Percentiles rank a stretch among this genome's conserved stretches.
These are phyloP conservation scores for Gloeophyllum trabeum DNA, from an alignment of 768 basidiomycete species.

Conservation along the genomic window DNA sequence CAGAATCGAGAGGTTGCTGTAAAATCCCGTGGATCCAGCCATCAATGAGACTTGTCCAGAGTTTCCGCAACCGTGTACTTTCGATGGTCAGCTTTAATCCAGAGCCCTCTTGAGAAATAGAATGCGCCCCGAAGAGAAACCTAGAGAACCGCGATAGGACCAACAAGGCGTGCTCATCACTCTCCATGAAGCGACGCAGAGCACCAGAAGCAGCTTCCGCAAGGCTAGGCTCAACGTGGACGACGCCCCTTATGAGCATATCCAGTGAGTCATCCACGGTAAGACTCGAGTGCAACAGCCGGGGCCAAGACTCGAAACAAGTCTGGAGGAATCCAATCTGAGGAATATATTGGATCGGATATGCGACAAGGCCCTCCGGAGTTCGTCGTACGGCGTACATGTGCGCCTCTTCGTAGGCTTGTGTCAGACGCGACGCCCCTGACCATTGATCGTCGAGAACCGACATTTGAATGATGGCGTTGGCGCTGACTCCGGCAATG, in stretches of 20 bases:
- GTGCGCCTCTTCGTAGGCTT: conserved; percentile 58
- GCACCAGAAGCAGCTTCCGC: conserved; percentile 58
- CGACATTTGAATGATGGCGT: conserved; percentile 62
- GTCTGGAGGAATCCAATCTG: conserved; percentile 65
- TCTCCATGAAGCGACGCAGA: conserved; percentile 61
- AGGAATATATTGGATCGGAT: conserved; percentile 45
- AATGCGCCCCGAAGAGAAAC: conserved; percentile 63
- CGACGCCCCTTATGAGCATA: conserved; percentile 70
- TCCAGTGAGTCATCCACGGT: conserved; percentile 55
- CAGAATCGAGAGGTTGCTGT: conserved; percentile 24
- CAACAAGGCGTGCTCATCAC: conserved; percentile 38
- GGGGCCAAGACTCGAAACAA: conserved; percentile 78
- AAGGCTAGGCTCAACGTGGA: conserved; percentile 74
- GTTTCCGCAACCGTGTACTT: conserved; percentile 47
- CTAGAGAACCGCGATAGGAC: conserved; percentile 56
- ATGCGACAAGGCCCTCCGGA: conserved; percentile 51
- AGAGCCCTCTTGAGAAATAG: conserved; percentile 52
- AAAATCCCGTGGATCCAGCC: conserved; percentile 47
- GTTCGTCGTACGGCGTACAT: conserved; percentile 61
- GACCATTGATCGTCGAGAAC: conserved; percentile 83
- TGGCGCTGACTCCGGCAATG: conserved; percentile 49
- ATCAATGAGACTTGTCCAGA: conserved; percentile 70
- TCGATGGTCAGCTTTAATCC: conserved; percentile 56
- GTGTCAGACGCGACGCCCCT: conserved; percentile 37
- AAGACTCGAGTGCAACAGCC: conserved; percentile 51